These are phyloP conservation scores for Cupressus sempervirens DNA, from an alignment of 75 land plant genomes.

Conservation along the genomic window DNA sequence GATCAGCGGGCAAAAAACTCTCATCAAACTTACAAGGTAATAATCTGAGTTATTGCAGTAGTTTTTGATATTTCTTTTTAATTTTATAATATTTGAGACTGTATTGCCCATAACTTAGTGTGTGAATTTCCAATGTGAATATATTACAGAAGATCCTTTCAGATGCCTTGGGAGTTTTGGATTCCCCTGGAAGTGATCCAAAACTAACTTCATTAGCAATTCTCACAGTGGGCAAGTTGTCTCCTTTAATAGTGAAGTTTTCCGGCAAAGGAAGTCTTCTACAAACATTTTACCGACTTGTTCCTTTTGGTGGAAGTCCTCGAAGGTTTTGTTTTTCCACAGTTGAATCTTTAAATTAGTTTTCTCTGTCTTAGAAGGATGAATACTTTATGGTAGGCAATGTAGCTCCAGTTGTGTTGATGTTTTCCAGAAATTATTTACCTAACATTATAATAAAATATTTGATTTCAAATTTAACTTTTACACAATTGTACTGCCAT, in stretches of 20 bases:
- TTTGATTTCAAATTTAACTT: not conserved
- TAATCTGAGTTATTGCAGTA: not conserved
- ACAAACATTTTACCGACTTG: conserved; percentile 39
- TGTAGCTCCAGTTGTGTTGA: not conserved
- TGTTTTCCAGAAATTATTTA: not conserved
- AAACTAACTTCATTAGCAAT: conserved; percentile 34
- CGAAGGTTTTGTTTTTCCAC: conserved; percentile 13
- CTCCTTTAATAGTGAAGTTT: conserved; percentile 35
- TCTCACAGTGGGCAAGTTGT: conserved; percentile 36
- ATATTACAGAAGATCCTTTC: conserved; percentile 22
- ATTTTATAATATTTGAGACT: not conserved
- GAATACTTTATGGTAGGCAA: not conserved
- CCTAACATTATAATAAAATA: not conserved
- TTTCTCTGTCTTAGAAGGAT: not conserved
- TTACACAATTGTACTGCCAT: not conserved
- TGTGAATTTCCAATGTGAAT: conserved; percentile 5
- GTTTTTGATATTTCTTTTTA: not conserved
- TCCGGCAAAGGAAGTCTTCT: conserved; percentile 34
- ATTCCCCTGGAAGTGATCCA: conserved; percentile 22
- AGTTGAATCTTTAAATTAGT: not conserved
- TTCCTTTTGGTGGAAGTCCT: conserved; percentile 27
- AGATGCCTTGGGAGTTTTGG: conserved; percentile 29
- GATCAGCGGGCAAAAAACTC: conserved; percentile 29
- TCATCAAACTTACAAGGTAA: conserved; percentile 37
- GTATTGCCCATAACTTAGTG: not conserved